Conservation (phyloP, 2,329 filamentous ascomycete genomes). For the Calonectria multiphialidica region DNA sequence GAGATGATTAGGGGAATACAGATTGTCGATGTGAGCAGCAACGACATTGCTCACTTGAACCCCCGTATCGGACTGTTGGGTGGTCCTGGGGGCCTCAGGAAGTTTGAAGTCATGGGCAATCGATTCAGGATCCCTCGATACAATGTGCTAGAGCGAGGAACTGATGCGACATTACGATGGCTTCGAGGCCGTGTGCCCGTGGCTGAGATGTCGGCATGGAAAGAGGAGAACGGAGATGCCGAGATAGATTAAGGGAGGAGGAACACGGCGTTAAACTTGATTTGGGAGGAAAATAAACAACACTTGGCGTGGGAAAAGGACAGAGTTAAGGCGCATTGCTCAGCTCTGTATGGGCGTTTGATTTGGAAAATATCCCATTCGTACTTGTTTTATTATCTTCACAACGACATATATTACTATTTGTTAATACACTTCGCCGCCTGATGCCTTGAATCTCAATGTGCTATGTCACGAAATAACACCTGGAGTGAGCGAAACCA, state of each 20-base stretch:
- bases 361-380: conserved; percentile 18
- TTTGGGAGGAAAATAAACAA: neutral
- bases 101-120: conserved; percentile 86
- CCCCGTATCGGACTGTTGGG: conserved; percentile 84
- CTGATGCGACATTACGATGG: conserved; percentile 86
- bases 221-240: conserved; percentile 55
- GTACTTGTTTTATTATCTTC: conserved; percentile 20
- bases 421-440: neutral
- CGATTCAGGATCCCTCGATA: conserved; percentile 88
- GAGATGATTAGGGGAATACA: conserved; percentile 80
- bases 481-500: neutral
- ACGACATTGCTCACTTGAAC: conserved; percentile 86
- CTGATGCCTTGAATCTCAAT: neutral
- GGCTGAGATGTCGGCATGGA: conserved; percentile 70
- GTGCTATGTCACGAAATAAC: neutral
- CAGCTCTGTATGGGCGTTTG: conserved; percentile 13
- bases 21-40: conserved; percentile 76
- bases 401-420: conserved; percentile 14
- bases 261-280: conserved; percentile 12
- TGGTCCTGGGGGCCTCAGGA: conserved; percentile 69
- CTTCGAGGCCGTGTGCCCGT: conserved; percentile 80
- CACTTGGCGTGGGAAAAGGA: neutral
- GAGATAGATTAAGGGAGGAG: conserved; percentile 38
- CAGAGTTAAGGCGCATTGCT: conserved; percentile 6
- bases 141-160: conserved; percentile 87